Base-by-base conservation (phyloP, 768 basidiomycete species). In the Pulveroboletus sp. region DNA sequence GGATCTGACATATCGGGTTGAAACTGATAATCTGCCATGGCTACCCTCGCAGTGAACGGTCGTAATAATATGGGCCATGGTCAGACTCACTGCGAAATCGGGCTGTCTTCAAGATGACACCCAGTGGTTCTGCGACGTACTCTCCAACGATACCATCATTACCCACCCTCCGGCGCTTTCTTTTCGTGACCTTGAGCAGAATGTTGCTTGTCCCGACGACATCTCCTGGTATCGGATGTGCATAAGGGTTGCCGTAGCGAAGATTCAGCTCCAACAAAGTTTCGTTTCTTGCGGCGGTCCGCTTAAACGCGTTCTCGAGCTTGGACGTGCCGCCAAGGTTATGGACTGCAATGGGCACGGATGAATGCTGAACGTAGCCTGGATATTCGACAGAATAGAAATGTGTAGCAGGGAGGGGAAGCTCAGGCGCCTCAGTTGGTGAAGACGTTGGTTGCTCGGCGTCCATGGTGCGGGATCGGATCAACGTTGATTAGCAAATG, bases 21-120 rank as follows among this genome's bases (percentile, higher is more conserved):
- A 67, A 83, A 96, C 67, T 96, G 93, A 64, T 83, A 96, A 66
- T 98, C 95, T 32, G 85, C 89, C 89, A 97, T 92, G 49, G 84
- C 95, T 97, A 49, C 27, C 47, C 29, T 46, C 19, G n/a, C 24
- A 27, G 42, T 60, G 39, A 50, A 43, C 6, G 29, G n/a, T 14
- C 11, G 10, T n/a, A 31, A 27, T n/a, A 7, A 36, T 8, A 19
- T 20, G 12, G 7, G 6, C 19, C 47, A 37, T n/a, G 30, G 34
- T 42, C 19, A 20, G 45, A 74, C 86, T 69, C 62, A 94, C 95
- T 86, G 70, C 94, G 79, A 71, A 97, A 98, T 45, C 95, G 78
- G 44, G 83, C 86, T 4, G 92, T 90, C 70, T 87, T 92, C 0
- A 81, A 73, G n/a, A 88, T 75, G 12, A 84, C 68, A 0, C 94